Base-by-base conservation (phyloP, 352 stramenopile species). In the Globisporangium heterothallicum region DNA sequence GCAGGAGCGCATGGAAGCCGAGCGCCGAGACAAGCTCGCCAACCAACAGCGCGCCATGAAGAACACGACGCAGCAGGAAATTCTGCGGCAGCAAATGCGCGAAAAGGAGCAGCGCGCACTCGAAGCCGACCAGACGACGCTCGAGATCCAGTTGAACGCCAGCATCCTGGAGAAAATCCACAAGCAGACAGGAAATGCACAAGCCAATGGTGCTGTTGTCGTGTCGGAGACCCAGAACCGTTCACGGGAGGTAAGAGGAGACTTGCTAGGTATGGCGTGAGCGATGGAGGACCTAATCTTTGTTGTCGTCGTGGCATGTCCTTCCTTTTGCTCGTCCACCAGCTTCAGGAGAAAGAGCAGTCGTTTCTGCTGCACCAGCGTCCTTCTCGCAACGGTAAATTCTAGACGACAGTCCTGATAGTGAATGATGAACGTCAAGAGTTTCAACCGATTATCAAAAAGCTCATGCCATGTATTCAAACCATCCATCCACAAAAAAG, bases 111-210 rank as follows among this genome's bases (percentile, higher is more conserved):
- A 65, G 25, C 66, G 72, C 2, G 74, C 62, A 55, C 68, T 90
- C 16, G 35, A 72, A 24, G 77, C 81, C 6, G 81, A 92, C 36
- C 81, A 92, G 55, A 83, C 81, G 2, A 27, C 51, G 30, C 68
- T 88, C 19, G 81, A 92, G 49, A 60, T 92, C 41, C 77, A 92
- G 56, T 58, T 92, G 22, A 92, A 92, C 43, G 55, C 73, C 34
- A 67, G 69, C 50, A 59, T 92, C 1, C 61, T 92, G 13, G 53
- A 83, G 16, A 90, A 90, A 52, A 86, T 92, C 59, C 72, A 86
- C 45, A 62, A 80, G 16, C 71, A 85, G 41, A 59, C 59, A 19
- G 67, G 68, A 0, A 47, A 14, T 8, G 56, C 53, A 22, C 70
- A 82, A 24, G 67, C 53, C n/a, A 70, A 78, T 29, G 72, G 69